phyloP scores from a whole-genome alignment of 441 rosid species.

The Bocquillonia castaneifolia region DNA sequence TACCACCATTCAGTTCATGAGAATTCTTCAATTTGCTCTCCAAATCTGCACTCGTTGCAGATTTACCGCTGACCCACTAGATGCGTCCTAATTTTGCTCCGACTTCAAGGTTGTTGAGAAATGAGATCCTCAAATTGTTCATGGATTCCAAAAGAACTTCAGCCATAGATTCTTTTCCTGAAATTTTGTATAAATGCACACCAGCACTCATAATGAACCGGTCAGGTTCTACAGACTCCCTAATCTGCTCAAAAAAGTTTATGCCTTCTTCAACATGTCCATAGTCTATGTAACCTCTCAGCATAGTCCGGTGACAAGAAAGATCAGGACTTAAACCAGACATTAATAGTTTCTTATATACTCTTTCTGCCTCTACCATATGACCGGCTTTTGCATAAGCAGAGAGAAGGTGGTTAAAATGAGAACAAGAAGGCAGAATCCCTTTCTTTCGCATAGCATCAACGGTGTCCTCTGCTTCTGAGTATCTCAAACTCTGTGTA shows the following conservation, averaged over 20 bases:
- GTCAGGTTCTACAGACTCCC: conserved; percentile 37
- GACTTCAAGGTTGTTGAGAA: conserved; percentile 34
- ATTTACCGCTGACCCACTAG: not conserved
- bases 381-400: conserved; percentile 54
- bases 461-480: conserved; percentile 56
- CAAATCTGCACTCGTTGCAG: not conserved
- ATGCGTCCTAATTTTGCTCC: conserved; percentile 24
- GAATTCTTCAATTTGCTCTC: not conserved
- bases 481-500: conserved; percentile 37
- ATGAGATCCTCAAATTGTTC: conserved; percentile 29
- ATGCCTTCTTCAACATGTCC: conserved; percentile 54
- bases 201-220: conserved; percentile 52
- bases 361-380: conserved; percentile 56
- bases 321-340: conserved; percentile 47
- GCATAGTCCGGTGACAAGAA: conserved; percentile 46
- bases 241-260: conserved; percentile 46
- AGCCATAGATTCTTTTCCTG: conserved; percentile 41
- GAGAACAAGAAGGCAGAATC: conserved; percentile 43
- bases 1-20: not conserved
- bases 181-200: conserved; percentile 49
- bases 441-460: conserved; percentile 48
- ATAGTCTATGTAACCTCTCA: conserved; percentile 56
- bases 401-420: conserved; percentile 48
- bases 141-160: conserved; percentile 33
- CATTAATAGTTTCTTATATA: conserved; percentile 36